Evolutionary conservation across 352 stramenopile genomes (phyloP), one percentile per base, ranked within the genome.

Genomic region (Phytophthora melonis): DNA sequence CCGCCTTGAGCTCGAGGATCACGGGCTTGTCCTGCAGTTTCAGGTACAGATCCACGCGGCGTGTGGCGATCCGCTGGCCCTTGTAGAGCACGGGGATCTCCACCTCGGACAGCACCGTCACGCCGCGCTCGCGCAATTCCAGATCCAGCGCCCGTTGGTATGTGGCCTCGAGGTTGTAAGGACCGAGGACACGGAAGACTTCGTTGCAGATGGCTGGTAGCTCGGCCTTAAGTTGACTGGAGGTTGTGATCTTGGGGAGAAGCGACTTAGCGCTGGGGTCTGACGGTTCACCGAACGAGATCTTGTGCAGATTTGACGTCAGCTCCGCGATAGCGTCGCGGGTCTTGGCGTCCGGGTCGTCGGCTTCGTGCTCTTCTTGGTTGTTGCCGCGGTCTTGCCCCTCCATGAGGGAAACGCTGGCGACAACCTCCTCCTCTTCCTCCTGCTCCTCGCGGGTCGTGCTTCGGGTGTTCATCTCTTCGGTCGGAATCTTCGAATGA

Each of bases 1-100:
- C 68, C 0, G 75, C 72, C 55, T 83, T 85, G 27, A 85, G 75
- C 58, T 85, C 78, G 2, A 85, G 70, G 19, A 85, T 70, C 39
- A 79, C 79, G 0, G 53, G 56, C 9, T 58, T 72, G 21, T 79
- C 75, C 5, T 50, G 18, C 52, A 85, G 60, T 5, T 68, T 61
- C 11, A 85, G 54, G 25, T 79, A 68, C 21, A 85, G 63, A 64
- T 85, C 78, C 47, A 77, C 55, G 45, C 75, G 66, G 3, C 78
- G 75, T 45, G 69, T 79, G 1, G 68, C 78, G 16, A 85, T 71
- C 23, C 32, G 25, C 19, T 74, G 52, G 0, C 55, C 73, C 23
- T 85, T 81, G 63, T 85, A 85, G 19, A 50, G 19, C 19, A 85
- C 70, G 9, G 74, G 62, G 50, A 85, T 82, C 27, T 71, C 65